Base-by-base conservation (phyloP, 768 basidiomycete genomes). In the Tricholoma terreum region DNA sequence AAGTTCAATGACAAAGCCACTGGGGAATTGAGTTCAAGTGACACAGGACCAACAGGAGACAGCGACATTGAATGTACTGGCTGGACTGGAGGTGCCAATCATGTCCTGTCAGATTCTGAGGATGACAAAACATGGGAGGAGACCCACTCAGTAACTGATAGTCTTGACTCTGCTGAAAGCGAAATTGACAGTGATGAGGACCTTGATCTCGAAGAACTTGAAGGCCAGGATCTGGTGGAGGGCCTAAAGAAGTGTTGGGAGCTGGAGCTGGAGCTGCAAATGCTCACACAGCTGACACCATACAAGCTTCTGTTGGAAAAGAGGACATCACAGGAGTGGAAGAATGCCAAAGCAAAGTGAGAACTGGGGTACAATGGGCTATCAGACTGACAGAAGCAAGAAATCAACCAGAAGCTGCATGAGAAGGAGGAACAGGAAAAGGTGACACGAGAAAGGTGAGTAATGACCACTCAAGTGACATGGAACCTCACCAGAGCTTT, bases 351-450 rank as follows among this genome's bases (percentile, higher is more conserved):
- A 31, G 49, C 21, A 6, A 62, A 58, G 17, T 50, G 51, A 31
- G 27, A 52, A 9, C 21, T 60, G 27, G 62, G 60, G 30, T 62
- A 66, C 42, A 60, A 33, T 50, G 55, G 58, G 12, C 6, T 21
- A 4, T 59, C 61, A 42, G 30, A 50, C 8, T 2, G 58, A n/a
- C 53, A 54, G 2, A 24, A 57, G 24, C 33, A 49, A 21, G 19
- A 46, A 34, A 40, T 54, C 14, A 54, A 50, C 12, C 53, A 64
- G 55, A 55, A 57, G 10, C 56, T 50, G n/a, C 42, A 56, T 19
- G 56, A 64, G 10, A 57, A 64, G 34, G 61, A 46, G 34, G 19
- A 21, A 19, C 21, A 14, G 10, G 55, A 57, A 36, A 30, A 31
- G 22, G 36, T 21, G 11, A 34, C 46, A 27, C 15, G 51, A 33